Conservation (phyloP, 108 stramenopile genomes). For the Cyclotella kingstonii region DNA sequence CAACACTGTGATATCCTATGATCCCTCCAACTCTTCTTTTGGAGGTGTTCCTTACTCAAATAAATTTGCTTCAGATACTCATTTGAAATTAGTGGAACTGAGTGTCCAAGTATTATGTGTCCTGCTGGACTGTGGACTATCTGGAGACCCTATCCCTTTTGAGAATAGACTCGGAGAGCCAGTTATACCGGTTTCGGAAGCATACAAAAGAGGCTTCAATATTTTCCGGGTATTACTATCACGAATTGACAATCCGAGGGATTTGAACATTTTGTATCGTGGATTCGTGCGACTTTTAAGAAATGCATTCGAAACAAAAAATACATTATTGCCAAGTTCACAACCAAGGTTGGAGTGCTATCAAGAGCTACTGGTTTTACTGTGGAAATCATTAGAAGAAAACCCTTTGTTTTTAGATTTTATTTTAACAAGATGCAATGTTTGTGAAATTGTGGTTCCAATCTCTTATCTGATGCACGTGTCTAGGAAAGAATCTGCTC, state of each 20-base stretch:
- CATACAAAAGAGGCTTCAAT: conserved; percentile 82
- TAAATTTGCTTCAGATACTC: conserved; percentile 53
- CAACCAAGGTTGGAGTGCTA: conserved; percentile 76
- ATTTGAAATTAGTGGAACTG: conserved; percentile 78
- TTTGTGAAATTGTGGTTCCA: conserved; percentile 87
- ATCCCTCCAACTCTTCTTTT: conserved; percentile 64
- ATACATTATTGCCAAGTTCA: conserved; percentile 74
- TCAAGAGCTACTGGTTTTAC: conserved; percentile 93
- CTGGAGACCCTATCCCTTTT: conserved; percentile 67
- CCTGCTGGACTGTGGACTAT: conserved; percentile 84
- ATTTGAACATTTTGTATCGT: conserved; percentile 80
- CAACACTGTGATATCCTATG: conserved; percentile 86
- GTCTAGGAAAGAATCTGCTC: conserved; percentile 80
- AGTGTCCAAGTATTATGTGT: conserved; percentile 86
- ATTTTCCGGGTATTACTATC: conserved; percentile 83
- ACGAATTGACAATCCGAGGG: conserved; percentile 66
- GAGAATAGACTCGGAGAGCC: conserved; percentile 63
- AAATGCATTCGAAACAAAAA: conserved; percentile 80
- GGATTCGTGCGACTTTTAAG: conserved; percentile 86
- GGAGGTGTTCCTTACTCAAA: conserved; percentile 60
- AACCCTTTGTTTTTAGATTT: conserved; percentile 92
- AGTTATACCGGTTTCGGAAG: conserved; percentile 58
- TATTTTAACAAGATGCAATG: conserved; percentile 75
- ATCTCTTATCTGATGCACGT: conserved; percentile 93
- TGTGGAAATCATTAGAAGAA: conserved; percentile 97